Percentiles rank a stretch among this genome's conserved stretches.
Evolutionary conservation across 2,329 filamentous ascomycete species (phyloP).

Genomic region (Aspergillus brunneoviolaceus): DNA sequence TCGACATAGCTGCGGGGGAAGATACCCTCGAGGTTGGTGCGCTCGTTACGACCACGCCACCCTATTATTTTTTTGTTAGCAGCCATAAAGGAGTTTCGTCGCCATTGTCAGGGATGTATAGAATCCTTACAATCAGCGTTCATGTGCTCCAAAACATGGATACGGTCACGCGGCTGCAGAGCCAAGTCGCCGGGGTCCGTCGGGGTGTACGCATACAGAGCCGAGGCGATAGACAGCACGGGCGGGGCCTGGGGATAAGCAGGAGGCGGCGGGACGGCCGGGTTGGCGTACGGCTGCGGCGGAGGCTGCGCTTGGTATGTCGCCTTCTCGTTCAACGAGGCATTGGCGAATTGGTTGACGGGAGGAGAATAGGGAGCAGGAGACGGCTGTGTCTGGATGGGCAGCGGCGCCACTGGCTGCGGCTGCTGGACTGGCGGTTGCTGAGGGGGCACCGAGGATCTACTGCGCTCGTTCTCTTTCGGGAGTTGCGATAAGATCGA

Average conservation of each 20-base stretch:
- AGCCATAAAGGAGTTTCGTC: slow-evolving; percentile 8
- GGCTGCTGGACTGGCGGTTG: slow-evolving; percentile 29
- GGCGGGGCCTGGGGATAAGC: slow-evolving; percentile 52
- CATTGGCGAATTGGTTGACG: slow-evolving; percentile 39
- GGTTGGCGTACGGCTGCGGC: slow-evolving; percentile 41
- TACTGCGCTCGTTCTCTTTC: slow-evolving; percentile 35
- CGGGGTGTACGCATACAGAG: slow-evolving; percentile 79
- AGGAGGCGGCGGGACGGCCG: slow-evolving; percentile 50
- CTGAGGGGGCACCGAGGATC: slow-evolving; percentile 18
- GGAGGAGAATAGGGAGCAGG: slow-evolving; percentile 40
- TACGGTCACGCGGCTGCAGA: slow-evolving; percentile 75
- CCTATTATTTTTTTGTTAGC: slow-evolving; percentile 31
- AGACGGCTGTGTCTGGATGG: slow-evolving; percentile 28
- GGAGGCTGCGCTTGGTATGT: slow-evolving; percentile 30
- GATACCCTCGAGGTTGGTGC: slow-evolving; percentile 83
- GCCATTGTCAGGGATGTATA: background rate
- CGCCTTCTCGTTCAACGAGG: slow-evolving; percentile 44
- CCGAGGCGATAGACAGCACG: slow-evolving; percentile 70
- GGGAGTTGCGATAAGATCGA: slow-evolving; percentile 74
- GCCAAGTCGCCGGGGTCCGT: slow-evolving; percentile 78
- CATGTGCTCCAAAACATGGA: slow-evolving; percentile 86
- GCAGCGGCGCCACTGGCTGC: slow-evolving; percentile 20
- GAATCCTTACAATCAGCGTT: slow-evolving; percentile 73
- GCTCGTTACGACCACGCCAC: slow-evolving; percentile 83
- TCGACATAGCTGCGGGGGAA: slow-evolving; percentile 90